These are phyloP conservation scores for Pythium oligandrum DNA, from an alignment of 352 stramenopile genomes.

Conservation along the genomic window DNA sequence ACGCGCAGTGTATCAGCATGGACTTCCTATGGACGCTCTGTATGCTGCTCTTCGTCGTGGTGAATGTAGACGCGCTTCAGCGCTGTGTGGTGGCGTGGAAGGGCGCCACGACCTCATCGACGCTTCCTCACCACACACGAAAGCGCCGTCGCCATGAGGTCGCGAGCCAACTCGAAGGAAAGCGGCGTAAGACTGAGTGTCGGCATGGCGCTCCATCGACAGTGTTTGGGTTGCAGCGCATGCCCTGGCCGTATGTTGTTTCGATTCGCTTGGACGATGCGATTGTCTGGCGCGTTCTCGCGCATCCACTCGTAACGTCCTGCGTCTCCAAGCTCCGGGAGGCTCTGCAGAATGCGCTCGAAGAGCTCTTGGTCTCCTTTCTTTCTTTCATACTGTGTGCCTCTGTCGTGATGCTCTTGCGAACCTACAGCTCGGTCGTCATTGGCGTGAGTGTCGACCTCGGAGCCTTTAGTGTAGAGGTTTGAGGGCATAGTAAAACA, in stretches of 20 bases:
- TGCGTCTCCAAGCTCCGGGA: conserved; percentile 5
- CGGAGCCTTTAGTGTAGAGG: conserved; percentile 21
- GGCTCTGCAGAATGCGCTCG: conserved; percentile 10
- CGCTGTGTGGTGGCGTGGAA: conserved; percentile 5
- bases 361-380: conserved; percentile 20
- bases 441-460: conserved; percentile 23
- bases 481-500: conserved; percentile 8
- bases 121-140: conserved; percentile 5
- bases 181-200: not conserved
- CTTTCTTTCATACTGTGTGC: conserved; percentile 22
- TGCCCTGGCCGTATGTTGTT: conserved; percentile 9
- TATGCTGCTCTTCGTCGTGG: conserved; percentile 18
- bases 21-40: conserved; percentile 4
- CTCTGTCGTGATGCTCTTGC: conserved; percentile 13
- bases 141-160: conserved; percentile 3
- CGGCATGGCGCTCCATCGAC: not conserved
- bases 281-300: conserved; percentile 4
- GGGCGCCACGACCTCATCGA: not conserved
- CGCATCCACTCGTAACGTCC: conserved; percentile 3
- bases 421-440: conserved; percentile 20
- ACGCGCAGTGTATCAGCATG: not conserved
- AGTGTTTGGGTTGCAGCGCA: not conserved
- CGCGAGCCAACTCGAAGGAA: not conserved
- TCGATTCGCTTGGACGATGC: conserved; percentile 7
- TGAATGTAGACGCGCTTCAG: conserved; percentile 12